Evolutionary conservation across 1,284 basidiomycete species (phyloP), one percentile per base, ranked within the genome.

Genomic region (Schizophyllum commune): DNA sequence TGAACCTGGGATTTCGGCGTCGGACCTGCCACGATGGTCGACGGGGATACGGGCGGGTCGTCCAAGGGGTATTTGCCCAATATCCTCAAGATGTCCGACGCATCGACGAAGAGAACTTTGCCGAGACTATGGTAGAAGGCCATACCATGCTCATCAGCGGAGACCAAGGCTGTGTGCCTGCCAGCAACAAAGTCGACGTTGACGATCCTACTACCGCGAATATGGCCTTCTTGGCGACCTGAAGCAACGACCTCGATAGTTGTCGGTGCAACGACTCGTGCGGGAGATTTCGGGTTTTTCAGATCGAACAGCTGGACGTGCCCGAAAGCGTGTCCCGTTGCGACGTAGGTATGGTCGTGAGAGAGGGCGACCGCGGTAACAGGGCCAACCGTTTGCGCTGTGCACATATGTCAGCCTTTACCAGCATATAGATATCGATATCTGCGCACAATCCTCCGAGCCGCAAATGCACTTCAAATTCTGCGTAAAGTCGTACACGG

Each of bases 41-140:
- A 52, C 57, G 59, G 61, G 32, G 58, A 57, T 21, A 62, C 54
- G 9, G 70, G 62, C 53, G 68, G 66, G 58, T 75, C 77, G 47
- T 85, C 82, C 19, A 85, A 80, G 7, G 91, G 89, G 72, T 98
- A 98, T 68, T 89, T 91, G 0, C 97, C 97, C 4, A 98, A 82
- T 63, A 99, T 92, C 15, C 97, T 87, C 47, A 99, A 83, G 11
- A 94, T 94, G 71, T 99, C 97, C 53, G 92, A 90, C 8, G 95
- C 96, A 60, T 97, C 94, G 15, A 99, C 91, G 64, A 98, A 98
- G 19, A 99, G 81, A 6, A 99, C 90, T 69, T 94, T 96, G 19
- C 97, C 96, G 1, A 99, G 78, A 59, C 91, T 93, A 73, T 98
- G 96, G 73, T 94, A 98, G 75, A 99, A 99, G 0, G 94, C 91